phyloP scores from a whole-genome alignment of 768 basidiomycete species.

The Zangia roseola region DNA sequence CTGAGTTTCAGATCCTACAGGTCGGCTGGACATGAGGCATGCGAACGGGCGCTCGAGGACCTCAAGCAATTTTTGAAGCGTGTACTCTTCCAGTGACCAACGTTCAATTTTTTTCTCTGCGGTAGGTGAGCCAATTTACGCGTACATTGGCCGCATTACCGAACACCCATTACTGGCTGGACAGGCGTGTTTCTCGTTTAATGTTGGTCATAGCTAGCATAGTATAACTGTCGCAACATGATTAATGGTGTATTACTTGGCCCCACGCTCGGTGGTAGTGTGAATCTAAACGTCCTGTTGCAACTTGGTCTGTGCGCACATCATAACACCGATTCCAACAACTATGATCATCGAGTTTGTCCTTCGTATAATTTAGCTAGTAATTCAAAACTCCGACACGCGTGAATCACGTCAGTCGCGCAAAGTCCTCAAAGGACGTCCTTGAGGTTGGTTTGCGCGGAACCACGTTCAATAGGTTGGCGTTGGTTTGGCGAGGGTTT shows the following conservation, averaged over 20 bases:
- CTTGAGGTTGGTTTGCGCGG: conserved; percentile 58
- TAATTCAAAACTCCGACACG: background rate
- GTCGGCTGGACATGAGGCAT: conserved; percentile 66
- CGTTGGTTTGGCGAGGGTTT: conserved; percentile 69
- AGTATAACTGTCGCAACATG: background rate
- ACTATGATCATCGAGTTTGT: background rate
- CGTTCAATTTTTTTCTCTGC: background rate
- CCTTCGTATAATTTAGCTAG: background rate
- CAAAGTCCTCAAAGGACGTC: conserved; percentile 46
- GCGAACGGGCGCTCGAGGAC: conserved; percentile 64
- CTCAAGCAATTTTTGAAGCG: conserved; percentile 68
- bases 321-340: background rate
- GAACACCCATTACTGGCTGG: background rate
- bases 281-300: background rate
- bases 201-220: background rate
- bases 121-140: background rate
- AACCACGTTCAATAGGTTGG: conserved; percentile 62
- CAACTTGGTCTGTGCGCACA: no score
- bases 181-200: background rate
- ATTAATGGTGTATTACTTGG: background rate
- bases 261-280: no score
- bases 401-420: background rate
- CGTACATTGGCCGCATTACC: background rate
- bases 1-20: conserved; percentile 67
- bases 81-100: conserved; percentile 40